Evolutionary conservation across 2,329 filamentous ascomycete species (phyloP).

Genomic region (Paraphoma chrysanthemicola): DNA sequence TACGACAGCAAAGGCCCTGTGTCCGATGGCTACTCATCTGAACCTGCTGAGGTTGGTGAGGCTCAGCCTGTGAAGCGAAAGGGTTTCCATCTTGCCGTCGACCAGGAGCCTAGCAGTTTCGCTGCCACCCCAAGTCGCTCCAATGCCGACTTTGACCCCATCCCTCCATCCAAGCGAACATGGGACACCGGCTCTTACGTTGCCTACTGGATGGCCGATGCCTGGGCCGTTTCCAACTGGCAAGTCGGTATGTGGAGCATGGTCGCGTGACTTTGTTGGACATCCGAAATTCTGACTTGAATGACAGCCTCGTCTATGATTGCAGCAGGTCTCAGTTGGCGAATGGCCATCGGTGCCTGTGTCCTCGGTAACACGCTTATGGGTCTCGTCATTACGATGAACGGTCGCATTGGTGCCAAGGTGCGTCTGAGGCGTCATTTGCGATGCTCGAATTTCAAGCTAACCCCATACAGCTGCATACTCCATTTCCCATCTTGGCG

Average conservation of each 20-base stretch:
- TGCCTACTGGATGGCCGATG: constrained; percentile 51
- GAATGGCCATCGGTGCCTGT: constrained; percentile 42
- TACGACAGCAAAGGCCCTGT: constrained; percentile 10
- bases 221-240: constrained; percentile 50
- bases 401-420: constrained; percentile 33
- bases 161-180: constrained; percentile 47
- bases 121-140: constrained; percentile 41
- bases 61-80: constrained; percentile 21
- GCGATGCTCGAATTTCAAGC: background rate
- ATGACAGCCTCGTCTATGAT: constrained; percentile 35
- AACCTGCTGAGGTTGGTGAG: constrained; percentile 24
- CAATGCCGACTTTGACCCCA: constrained; percentile 49
- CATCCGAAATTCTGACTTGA: background rate
- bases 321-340: constrained; percentile 33
- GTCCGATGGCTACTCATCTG: constrained; percentile 6
- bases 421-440: constrained; percentile 10
- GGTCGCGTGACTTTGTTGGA: background rate
- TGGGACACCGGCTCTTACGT: constrained; percentile 44
- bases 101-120: constrained; percentile 46
- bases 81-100: constrained; percentile 39
- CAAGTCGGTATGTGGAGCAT: constrained; percentile 36
- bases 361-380: constrained; percentile 41
- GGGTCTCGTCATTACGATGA: constrained; percentile 36
- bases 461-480: constrained; percentile 26
- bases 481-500: constrained; percentile 30